Evolutionary conservation across 257 asterid genomes (phyloP).

Genomic region (Lycium ferocissimum): DNA sequence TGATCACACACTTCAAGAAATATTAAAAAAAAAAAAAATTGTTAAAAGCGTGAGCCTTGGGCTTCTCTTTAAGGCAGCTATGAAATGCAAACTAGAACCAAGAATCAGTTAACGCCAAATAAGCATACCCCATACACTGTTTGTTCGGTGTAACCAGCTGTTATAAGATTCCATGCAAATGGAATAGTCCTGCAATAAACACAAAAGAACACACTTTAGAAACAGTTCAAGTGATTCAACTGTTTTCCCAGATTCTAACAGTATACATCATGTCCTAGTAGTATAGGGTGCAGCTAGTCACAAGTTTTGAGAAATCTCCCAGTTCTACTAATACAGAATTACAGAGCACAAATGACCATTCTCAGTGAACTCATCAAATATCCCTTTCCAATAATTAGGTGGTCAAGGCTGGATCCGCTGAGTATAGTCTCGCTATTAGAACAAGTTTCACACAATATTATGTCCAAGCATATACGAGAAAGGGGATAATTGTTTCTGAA

Average conservation of each 20-base stretch:
- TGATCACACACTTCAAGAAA: background rate
- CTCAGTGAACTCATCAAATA: background rate
- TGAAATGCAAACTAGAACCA: conserved; percentile 9
- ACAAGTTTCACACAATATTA: conserved; percentile 7
- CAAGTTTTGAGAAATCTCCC: conserved; percentile 14
- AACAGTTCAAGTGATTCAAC: conserved; percentile 21
- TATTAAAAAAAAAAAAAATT: background rate
- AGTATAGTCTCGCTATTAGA: background rate
- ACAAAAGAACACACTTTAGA: conserved; percentile 28
- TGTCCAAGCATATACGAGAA: conserved; percentile 23
- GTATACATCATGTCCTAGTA: conserved; percentile 14
- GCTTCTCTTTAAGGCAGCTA: background rate
- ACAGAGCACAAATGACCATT: conserved; percentile 22
- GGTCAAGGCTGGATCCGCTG: conserved; percentile 23
- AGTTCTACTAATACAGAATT: background rate
- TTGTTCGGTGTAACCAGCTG: conserved; percentile 91
- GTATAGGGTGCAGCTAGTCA: background rate
- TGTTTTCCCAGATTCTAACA: background rate
- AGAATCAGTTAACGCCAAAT: conserved; percentile 26
- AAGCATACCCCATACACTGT: conserved; percentile 78
- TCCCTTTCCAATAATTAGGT: conserved; percentile 21
- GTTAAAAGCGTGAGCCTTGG: background rate
- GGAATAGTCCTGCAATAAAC: conserved; percentile 80
- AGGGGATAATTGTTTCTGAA: background rate
- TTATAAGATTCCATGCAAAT: conserved; percentile 93